A percentile compares a stretch with the other conserved stretches of the same genome.
Evolutionary conservation across 2,329 filamentous ascomycete genomes (phyloP).

Genomic region (Sclerotinia trifoliorum): DNA sequence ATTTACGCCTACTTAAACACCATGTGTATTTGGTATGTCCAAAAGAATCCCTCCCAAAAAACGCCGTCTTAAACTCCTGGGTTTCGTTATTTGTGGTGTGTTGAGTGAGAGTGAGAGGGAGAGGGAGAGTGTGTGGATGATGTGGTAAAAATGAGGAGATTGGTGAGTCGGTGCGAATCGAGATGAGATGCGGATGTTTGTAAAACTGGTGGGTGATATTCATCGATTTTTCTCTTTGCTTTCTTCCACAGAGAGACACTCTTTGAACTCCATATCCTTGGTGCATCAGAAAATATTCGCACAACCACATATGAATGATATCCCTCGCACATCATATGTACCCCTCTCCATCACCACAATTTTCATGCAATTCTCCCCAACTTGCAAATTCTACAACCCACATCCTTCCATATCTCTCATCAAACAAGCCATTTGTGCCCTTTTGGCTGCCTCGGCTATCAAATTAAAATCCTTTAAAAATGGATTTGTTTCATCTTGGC

Average conservation of each 20-base stretch:
- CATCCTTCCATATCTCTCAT: slow-evolving; percentile 75
- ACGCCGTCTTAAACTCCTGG: slow-evolving; percentile 15
- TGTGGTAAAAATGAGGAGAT: not conserved
- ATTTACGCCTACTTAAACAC: too few species aligned
- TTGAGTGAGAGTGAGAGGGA: not conserved
- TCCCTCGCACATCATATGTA: not conserved
- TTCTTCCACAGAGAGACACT: not conserved
- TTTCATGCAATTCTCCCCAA: not conserved
- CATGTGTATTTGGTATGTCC: not conserved
- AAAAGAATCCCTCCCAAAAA: not conserved
- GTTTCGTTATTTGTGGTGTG: slow-evolving; percentile 8
- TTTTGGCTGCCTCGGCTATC: slow-evolving; percentile 87
- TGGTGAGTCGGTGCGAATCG: not conserved
- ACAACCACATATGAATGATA: not conserved
- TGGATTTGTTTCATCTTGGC: slow-evolving; percentile 53
- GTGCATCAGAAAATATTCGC: not conserved
- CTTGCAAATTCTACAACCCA: slow-evolving; percentile 23
- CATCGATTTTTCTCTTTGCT: not conserved
- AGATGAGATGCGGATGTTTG: not conserved
- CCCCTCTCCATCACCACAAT: not conserved
- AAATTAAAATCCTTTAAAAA: slow-evolving; percentile 82
- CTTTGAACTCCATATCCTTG: not conserved
- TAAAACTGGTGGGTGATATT: not conserved
- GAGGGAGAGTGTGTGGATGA: not conserved
- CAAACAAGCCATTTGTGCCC: slow-evolving; percentile 85